These are phyloP conservation scores for Skeletonema potamos DNA, from an alignment of 108 stramenopile genomes.

Conservation along the genomic window DNA sequence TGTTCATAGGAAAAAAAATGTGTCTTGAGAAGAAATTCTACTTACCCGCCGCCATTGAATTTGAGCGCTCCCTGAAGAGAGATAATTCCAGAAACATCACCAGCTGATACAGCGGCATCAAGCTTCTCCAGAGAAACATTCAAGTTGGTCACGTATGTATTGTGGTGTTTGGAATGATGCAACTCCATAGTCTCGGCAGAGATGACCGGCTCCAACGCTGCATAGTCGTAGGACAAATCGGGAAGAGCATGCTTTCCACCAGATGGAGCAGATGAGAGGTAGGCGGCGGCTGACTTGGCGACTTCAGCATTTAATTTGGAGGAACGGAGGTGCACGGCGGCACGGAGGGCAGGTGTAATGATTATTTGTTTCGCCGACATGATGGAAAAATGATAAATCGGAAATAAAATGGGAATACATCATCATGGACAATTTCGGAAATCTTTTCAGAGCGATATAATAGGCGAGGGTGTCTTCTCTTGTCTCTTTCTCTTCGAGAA, in stretches of 20 bases:
- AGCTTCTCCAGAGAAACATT: slow-evolving; percentile 88
- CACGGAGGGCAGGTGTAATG: slow-evolving; percentile 73
- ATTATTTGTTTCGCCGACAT: slow-evolving; percentile 65
- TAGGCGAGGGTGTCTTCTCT: no score
- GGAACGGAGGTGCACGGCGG: slow-evolving; percentile 70
- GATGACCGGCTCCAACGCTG: slow-evolving; percentile 88
- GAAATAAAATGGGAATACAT: no score
- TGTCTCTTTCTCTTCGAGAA: no score
- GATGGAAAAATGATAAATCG: no score
- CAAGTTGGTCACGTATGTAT: slow-evolving; percentile 92
- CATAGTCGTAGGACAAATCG: slow-evolving; percentile 90
- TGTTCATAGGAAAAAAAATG: no score
- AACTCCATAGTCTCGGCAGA: slow-evolving; percentile 92
- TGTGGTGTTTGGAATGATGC: slow-evolving; percentile 96
- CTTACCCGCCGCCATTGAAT: slow-evolving; percentile 99
- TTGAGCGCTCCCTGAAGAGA: slow-evolving; percentile 83
- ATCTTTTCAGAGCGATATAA: no score
- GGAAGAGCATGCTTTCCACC: slow-evolving; percentile 77
- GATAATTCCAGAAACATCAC: slow-evolving; percentile 80
- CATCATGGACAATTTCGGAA: no score
- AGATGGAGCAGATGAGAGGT: slow-evolving; percentile 67
- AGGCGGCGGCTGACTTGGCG: slow-evolving; percentile 59
- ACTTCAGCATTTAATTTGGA: slow-evolving; percentile 66
- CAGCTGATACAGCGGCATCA: slow-evolving; percentile 68
- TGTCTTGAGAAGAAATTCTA: no score